Evolutionary conservation across 1,139 yeast species (phyloP), one percentile per base, ranked within the genome.

Genomic region (Geotrichum phurueaensis): DNA sequence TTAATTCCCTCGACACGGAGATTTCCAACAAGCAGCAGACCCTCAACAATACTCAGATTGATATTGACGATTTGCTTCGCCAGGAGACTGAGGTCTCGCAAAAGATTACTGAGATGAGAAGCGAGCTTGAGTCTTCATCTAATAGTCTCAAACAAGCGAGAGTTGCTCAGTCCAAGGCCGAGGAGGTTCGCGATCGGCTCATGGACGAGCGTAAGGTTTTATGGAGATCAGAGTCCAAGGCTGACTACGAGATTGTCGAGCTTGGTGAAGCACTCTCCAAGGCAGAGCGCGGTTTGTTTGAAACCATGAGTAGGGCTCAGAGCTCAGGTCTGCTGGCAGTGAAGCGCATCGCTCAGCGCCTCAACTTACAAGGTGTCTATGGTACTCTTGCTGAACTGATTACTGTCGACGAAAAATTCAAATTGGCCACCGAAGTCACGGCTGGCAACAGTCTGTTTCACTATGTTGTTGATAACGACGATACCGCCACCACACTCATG

Each of bases 361-460:
- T 66, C 15, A 82, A 83, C 12, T 72, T 91, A 48, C 73, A 76
- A 1, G 83, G 86, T 7, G 95, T 90, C 2, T 85, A 82, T 73
- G 99, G 99, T 0, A 86, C 96, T 0, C 74, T 94, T 25, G 95
- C 96, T 43, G 96, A 91, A 65, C 76, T 94, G 47, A 87, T 94
- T 62, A 80, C 80, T 60, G 94, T 90, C 2, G 87, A 86, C 66
- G 92, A 88, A 60, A 89, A 89, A 67, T 92, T 90, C 71, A 87
- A 87, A 70, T 81, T 86, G 1, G 96, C 97, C 0, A 87, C 88
- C 1, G 97, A 92, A 70, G 94, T 88, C 5, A 82, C 90, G 54
- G 97, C 96, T 15, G 98, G 98, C 1, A 85, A 83, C 64, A 82
- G 96, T 2, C 76, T 94, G 56, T 92, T 91, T 70, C 91, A 94